These are phyloP conservation scores for Lactifluus volemus DNA, from an alignment of 768 basidiomycete genomes.

Conservation along the genomic window DNA sequence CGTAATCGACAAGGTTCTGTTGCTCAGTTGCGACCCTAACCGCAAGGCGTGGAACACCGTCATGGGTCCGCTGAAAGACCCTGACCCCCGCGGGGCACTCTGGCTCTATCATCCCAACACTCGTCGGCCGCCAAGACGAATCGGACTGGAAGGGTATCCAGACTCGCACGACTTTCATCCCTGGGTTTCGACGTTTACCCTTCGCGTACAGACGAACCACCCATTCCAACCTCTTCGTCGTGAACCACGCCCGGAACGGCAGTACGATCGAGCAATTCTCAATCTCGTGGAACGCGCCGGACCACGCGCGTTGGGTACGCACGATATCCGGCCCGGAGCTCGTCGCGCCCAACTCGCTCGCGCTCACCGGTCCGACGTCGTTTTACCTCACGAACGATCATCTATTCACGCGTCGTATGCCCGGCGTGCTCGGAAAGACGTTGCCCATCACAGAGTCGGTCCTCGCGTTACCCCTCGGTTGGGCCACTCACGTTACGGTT, in stretches of 20 bases:
- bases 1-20: slow-evolving; percentile 37
- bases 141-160: slow-evolving; percentile 47
- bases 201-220: slow-evolving; percentile 34
- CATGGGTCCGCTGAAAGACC: slow-evolving; percentile 59
- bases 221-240: slow-evolving; percentile 50
- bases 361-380: slow-evolving; percentile 53
- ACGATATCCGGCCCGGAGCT: slow-evolving; percentile 53
- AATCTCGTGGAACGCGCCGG: slow-evolving; percentile 37
- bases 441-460: slow-evolving; percentile 48
- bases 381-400: slow-evolving; percentile 75
- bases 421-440: slow-evolving; percentile 37
- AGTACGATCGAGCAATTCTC: slow-evolving; percentile 64
- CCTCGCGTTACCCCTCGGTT: slow-evolving; percentile 48
- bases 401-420: slow-evolving; percentile 52
- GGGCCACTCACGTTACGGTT: slow-evolving; percentile 46
- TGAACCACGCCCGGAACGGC: slow-evolving; percentile 56
- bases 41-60: slow-evolving; percentile 66
- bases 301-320: slow-evolving; percentile 44
- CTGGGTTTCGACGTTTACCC: slow-evolving; percentile 53
- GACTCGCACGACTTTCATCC: slow-evolving; percentile 59
- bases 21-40: slow-evolving; percentile 43
- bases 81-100: slow-evolving; percentile 47
- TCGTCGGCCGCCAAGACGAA: slow-evolving; percentile 27
- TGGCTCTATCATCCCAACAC: slow-evolving; percentile 39
- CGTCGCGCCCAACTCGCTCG: slow-evolving; percentile 57